Evolutionary conservation across 176 grass and related monocot species (phyloP), one percentile per base, ranked within the genome.

Genomic region (Eleusine indica): DNA sequence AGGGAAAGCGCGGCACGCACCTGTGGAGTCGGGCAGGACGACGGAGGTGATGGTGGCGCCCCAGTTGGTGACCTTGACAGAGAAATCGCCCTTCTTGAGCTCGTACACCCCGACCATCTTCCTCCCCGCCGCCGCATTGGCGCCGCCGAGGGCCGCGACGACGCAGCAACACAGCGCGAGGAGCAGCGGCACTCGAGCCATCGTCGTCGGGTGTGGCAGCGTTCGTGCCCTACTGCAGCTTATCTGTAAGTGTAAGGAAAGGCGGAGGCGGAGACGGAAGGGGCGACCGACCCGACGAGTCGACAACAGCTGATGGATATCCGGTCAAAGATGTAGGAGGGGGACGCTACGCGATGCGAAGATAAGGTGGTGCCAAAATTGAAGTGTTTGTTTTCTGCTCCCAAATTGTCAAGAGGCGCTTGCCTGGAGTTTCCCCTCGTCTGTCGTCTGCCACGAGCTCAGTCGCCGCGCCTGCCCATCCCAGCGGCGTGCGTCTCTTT

Each of bases 1-100:
- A 17, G 17, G 42, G 44, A 37, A 51, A 19, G 18, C 13, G n/a
- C 22, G 17, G 15, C 4, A 15, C 17, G 16, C 10, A 98, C 95
- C 96, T 90, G 74, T 90, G 71, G 96, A 98, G 49, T 98, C 96
- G 11, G 96, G 96, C 37, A 95, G 83, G 78, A 93, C 42, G 66
- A 95, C 86, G 35, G 96, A 98, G 61, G 79, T 83, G 67, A 95
- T 70, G 40, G 81, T 90, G 70, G 96, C 93, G 53, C 96, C 96
- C 93, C 91, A 95, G 43, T 98, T 98, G 73, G 91, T 90, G 39
- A 95, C 73, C 76, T 66, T 89, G 61, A 93, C 9, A 35, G 91
- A 98, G 86, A 95, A 98, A 85, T 90, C 89, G 0, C 89, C 91
- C 91, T 80, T 85, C 12, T 48, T 84, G 77, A 97, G 90, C 87